Conservation (phyloP, 768 basidiomycete genomes). For the Trametes cinnabarina region DNA sequence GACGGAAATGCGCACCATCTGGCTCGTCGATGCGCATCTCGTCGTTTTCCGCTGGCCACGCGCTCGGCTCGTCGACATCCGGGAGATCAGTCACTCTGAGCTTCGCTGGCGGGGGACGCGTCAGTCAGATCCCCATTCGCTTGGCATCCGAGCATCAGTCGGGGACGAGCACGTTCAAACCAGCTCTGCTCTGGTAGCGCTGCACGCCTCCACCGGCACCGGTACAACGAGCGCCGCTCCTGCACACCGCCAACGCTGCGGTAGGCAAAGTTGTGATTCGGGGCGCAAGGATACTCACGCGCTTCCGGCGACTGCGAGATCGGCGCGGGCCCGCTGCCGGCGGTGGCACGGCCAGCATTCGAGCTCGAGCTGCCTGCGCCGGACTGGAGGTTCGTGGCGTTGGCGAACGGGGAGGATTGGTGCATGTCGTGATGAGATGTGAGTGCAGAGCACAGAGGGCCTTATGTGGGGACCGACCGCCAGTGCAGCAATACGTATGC, state of each 20-base stretch:
- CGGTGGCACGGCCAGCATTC: not conserved
- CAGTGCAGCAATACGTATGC: not conserved
- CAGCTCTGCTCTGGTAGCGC: no score
- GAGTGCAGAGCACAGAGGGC: not conserved
- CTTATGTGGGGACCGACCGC: not conserved
- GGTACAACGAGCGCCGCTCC: no score
- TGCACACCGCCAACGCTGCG: no score
- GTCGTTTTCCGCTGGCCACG: not conserved
- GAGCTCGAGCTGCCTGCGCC: not conserved
- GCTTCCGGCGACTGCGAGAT: constrained; percentile 18
- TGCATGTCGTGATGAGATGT: not conserved
- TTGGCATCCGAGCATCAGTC: no score
- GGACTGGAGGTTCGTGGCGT: constrained; percentile 6
- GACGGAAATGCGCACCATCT: constrained; percentile 1
- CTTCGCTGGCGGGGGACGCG: constrained; percentile 20
- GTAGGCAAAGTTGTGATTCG: not conserved
- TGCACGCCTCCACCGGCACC: no score
- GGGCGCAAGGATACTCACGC: constrained; percentile 10
- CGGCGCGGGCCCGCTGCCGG: constrained; percentile 3
- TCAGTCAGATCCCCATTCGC: not conserved
- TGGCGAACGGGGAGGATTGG: constrained; percentile 4
- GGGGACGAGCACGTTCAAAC: no score
- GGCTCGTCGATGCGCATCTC: constrained; percentile 5
- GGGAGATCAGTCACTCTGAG: constrained; percentile 25
- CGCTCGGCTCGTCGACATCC: constrained; percentile 19